Evolutionary conservation across 306 rosid species (phyloP).

Genomic region (Gastrolobium bilobum): DNA sequence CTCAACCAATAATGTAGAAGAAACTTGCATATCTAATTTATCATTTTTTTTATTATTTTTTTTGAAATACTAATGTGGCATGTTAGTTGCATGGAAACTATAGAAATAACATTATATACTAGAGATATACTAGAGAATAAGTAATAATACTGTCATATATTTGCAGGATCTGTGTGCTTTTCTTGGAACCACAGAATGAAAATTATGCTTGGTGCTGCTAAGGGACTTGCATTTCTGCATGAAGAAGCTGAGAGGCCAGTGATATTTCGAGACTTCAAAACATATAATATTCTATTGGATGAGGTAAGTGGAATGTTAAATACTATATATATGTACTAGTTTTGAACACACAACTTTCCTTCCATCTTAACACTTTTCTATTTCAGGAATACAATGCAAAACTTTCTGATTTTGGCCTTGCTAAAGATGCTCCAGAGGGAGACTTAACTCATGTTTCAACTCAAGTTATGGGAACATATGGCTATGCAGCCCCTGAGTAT

Average conservation of each 20-base stretch:
- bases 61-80: no score
- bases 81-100: no score
- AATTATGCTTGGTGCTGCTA: slow-evolving; percentile 71
- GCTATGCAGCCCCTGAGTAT: slow-evolving; percentile 79
- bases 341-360: background rate
- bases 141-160: background rate
- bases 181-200: slow-evolving; percentile 71
- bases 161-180: slow-evolving; percentile 52
- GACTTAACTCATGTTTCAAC: slow-evolving; percentile 72
- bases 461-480: slow-evolving; percentile 69
- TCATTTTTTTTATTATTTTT: no score
- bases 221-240: slow-evolving; percentile 77
- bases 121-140: background rate
- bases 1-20: no score
- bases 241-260: slow-evolving; percentile 66
- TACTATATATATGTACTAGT: background rate
- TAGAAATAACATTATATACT: no score
- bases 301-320: slow-evolving; percentile 44
- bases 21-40: no score
- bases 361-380: slow-evolving; percentile 7
- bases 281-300: slow-evolving; percentile 72
- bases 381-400: slow-evolving; percentile 71
- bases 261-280: slow-evolving; percentile 73
- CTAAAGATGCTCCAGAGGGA: slow-evolving; percentile 72
- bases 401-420: slow-evolving; percentile 81